Conservation (phyloP, 2,329 filamentous ascomycete genomes). For the Calonectria hongkongensis region DNA sequence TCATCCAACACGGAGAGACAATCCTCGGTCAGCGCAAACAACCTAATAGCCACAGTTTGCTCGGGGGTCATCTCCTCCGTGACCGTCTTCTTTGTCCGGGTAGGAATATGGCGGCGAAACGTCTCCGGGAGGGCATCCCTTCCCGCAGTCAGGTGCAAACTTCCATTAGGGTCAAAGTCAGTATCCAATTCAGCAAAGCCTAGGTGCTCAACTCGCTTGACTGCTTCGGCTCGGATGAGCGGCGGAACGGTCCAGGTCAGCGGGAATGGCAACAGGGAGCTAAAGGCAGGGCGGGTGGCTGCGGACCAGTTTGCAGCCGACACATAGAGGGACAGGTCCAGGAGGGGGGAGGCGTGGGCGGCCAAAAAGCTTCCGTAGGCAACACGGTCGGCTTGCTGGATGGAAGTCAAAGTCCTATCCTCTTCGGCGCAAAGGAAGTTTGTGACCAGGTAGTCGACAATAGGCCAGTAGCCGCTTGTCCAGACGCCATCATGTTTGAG, state of each 20-base stretch:
- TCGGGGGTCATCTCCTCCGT: constrained; percentile 80
- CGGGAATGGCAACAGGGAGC: constrained; percentile 87
- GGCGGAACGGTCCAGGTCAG: constrained; percentile 91
- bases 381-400: constrained; percentile 67
- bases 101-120: constrained; percentile 62
- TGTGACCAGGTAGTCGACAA: constrained; percentile 73
- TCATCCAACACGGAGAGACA: constrained; percentile 83
- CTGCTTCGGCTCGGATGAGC: constrained; percentile 81
- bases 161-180: constrained; percentile 67
- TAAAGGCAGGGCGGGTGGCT: constrained; percentile 87
- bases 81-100: constrained; percentile 73
- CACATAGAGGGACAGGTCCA: constrained; percentile 92
- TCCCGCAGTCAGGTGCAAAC: constrained; percentile 61
- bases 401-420: constrained; percentile 62
- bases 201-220: constrained; percentile 80
- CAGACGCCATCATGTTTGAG: constrained; percentile 71
- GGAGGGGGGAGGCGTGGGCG: constrained; percentile 83
- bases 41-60: constrained; percentile 82
- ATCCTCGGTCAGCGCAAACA: constrained; percentile 82
- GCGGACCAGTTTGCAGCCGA: constrained; percentile 90
- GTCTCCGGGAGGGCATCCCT: constrained; percentile 63
- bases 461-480: constrained; percentile 76
- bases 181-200: constrained; percentile 81
- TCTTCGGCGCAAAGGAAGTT: constrained; percentile 60
- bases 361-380: constrained; percentile 82